These are phyloP conservation scores for Mucor piriformis DNA, from an alignment of 371 early-diverging fungal species.

Conservation along the genomic window DNA sequence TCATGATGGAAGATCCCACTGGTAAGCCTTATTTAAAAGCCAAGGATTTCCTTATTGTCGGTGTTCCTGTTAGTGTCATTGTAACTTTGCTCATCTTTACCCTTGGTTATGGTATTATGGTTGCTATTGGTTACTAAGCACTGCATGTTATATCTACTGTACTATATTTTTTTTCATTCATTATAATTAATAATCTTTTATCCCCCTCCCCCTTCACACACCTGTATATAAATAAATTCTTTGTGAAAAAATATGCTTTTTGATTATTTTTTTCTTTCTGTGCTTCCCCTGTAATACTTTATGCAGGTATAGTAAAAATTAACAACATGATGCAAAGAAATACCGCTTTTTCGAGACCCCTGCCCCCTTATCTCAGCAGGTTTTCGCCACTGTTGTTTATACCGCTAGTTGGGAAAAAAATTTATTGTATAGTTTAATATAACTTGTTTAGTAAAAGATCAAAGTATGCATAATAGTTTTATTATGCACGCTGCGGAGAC, in stretches of 20 bases:
- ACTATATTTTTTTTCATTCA: background rate
- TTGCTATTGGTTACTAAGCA: constrained; percentile 49
- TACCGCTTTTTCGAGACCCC: too few relatives aligned
- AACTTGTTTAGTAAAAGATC: too few relatives aligned
- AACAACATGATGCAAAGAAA: too few relatives aligned
- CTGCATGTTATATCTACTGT: background rate
- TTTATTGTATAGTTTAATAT: too few relatives aligned
- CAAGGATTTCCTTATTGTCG: constrained; percentile 83
- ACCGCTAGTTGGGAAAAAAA: too few relatives aligned
- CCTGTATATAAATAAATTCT: background rate
- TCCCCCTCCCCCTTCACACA: background rate
- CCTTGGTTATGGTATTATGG: constrained; percentile 75
- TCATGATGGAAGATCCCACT: constrained; percentile 87
- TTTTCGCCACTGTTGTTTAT: too few relatives aligned
- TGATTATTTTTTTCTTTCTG: too few relatives aligned
- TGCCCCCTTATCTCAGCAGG: too few relatives aligned
- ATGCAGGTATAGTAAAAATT: too few relatives aligned
- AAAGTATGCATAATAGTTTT: too few relatives aligned
- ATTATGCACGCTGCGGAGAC: too few relatives aligned
- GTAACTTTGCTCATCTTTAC: constrained; percentile 73
- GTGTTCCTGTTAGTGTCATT: constrained; percentile 76
- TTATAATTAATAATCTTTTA: background rate
- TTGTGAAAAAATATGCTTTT: background rate
- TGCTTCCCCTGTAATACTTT: too few relatives aligned
- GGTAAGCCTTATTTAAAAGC: constrained; percentile 86